Percentiles rank a stretch among this genome's conserved stretches.
These are phyloP conservation scores for Thelephora terrestris DNA, from an alignment of 1,284 basidiomycete species.

Conservation along the genomic window DNA sequence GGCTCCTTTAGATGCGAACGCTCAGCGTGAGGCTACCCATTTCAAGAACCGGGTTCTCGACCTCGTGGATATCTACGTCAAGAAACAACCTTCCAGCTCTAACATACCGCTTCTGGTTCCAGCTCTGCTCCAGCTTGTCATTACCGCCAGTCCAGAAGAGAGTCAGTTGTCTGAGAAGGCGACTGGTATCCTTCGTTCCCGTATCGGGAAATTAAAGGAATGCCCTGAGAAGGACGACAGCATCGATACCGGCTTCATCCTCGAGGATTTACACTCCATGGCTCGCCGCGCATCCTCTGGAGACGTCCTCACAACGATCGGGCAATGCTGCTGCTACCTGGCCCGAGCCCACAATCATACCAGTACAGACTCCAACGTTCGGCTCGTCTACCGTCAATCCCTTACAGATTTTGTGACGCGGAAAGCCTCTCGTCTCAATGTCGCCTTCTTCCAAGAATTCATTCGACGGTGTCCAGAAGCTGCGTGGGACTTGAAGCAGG, in stretches of 20 bases:
- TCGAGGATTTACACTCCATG: conserved; percentile 64
- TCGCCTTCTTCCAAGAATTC: conserved; percentile 74
- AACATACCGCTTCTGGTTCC: conserved; percentile 60
- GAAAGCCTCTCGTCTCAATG: conserved; percentile 71
- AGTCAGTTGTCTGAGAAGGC: conserved; percentile 83
- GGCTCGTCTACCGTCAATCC: conserved; percentile 57
- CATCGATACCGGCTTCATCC: conserved; percentile 34
- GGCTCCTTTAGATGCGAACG: conserved; percentile 38
- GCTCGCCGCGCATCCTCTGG: conserved; percentile 61
- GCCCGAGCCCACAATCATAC: conserved; percentile 45
- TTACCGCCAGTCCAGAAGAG: conserved; percentile 62
- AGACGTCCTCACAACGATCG: conserved; percentile 55
- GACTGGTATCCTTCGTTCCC: conserved; percentile 63
- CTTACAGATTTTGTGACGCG: conserved; percentile 72
- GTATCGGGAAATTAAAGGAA: conserved; percentile 71
- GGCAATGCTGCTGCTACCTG: conserved; percentile 66
- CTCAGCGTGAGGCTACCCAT: conserved; percentile 77
- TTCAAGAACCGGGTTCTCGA: conserved; percentile 95
- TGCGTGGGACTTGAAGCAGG: conserved; percentile 60
- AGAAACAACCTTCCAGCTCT: conserved; percentile 62
- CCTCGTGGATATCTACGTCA: conserved; percentile 77
- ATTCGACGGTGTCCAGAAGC: conserved; percentile 56
- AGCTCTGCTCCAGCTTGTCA: conserved; percentile 70
- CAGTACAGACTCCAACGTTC: conserved; percentile 32
- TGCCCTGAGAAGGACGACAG: conserved; percentile 42